A percentile compares a stretch with the other conserved stretches of the same genome.
Evolutionary conservation across 345 rosid genomes (phyloP).

Genomic region (Nephelium lappaceum): DNA sequence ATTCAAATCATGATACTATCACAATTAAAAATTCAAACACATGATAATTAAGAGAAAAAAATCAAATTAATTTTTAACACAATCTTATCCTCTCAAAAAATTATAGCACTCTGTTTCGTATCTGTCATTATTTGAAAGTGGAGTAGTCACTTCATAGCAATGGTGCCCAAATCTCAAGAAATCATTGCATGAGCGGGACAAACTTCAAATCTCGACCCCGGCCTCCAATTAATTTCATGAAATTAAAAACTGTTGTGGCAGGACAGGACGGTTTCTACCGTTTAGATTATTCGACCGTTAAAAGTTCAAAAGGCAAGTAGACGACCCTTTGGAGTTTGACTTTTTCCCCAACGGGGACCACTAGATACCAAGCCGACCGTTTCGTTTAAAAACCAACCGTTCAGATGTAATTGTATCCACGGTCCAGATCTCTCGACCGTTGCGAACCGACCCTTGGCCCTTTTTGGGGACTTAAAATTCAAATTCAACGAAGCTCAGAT

Average conservation of each 20-base stretch:
- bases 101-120: no score
- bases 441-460: slow-evolving; percentile 19
- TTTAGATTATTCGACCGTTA: slow-evolving; percentile 42
- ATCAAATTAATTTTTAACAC: no score
- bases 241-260: no score
- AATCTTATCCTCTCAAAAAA: neutral
- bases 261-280: neutral
- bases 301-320: neutral
- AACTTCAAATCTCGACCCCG: neutral
- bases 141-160: neutral
- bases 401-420: slow-evolving; percentile 36
- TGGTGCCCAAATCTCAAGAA: neutral
- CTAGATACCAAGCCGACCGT: slow-evolving; percentile 41
- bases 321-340: slow-evolving; percentile 9
- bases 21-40: no score
- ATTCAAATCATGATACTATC: no score
- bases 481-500: slow-evolving; percentile 16
- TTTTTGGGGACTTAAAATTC: slow-evolving; percentile 24
- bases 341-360: neutral
- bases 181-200: neutral
- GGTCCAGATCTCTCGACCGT: slow-evolving; percentile 58
- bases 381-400: slow-evolving; percentile 30
- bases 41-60: no score
- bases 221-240: neutral
- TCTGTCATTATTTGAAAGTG: neutral